Conservation (phyloP, 2,329 filamentous ascomycete genomes). For the Cladosporium sp. region DNA sequence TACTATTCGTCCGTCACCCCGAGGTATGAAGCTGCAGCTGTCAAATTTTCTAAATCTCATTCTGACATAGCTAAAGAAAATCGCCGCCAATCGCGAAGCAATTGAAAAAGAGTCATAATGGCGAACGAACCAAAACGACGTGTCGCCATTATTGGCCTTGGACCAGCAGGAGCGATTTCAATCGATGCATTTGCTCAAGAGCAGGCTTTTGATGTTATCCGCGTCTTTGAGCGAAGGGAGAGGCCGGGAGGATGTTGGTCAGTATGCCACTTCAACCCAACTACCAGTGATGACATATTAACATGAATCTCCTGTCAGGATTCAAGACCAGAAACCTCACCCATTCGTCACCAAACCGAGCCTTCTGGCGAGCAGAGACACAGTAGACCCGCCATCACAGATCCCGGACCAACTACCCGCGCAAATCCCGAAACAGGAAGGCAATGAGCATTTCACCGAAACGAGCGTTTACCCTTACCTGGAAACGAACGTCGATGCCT, state of each 20-base stretch:
- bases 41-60: no score
- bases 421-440: constrained; percentile 9
- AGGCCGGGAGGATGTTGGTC: constrained; percentile 1
- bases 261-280: constrained; percentile 26
- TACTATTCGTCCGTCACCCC: no score
- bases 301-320: not conserved
- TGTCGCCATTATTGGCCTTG: constrained; percentile 31
- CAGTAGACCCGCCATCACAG: no score
- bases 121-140: not conserved
- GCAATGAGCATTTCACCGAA: constrained; percentile 44
- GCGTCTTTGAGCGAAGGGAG: not conserved
- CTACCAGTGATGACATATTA: not conserved
- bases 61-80: no score
- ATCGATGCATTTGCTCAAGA: not conserved
- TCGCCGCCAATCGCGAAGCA: no score
- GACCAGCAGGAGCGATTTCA: constrained; percentile 11
- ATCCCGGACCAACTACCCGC: no score
- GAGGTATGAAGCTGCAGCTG: no score
- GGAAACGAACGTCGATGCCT: constrained; percentile 60
- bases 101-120: no score
- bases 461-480: constrained; percentile 59
- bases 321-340: not conserved
- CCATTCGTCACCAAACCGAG: not conserved
- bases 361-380: not conserved
- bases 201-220: not conserved